These are phyloP conservation scores for Penicillium palitans DNA, from an alignment of 2,329 filamentous ascomycete species.

Conservation along the genomic window DNA sequence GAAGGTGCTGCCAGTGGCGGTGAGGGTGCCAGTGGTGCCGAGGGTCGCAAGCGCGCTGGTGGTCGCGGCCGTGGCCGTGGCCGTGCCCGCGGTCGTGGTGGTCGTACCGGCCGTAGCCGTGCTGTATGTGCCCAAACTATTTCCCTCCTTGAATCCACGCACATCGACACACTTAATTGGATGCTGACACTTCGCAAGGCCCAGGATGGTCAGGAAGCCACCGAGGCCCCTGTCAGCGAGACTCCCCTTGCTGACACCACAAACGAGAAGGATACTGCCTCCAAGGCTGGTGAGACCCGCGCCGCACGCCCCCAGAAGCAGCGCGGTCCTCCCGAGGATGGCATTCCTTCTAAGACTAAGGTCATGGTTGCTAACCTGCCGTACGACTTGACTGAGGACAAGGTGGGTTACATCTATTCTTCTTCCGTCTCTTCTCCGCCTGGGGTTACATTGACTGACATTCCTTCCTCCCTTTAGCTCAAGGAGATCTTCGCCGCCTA, in stretches of 20 bases:
- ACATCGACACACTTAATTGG: neutral
- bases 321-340: constrained; percentile 95
- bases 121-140: constrained; percentile 47
- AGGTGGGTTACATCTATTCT: constrained; percentile 58
- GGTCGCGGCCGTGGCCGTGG: constrained; percentile 63
- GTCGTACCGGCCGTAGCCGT: constrained; percentile 66
- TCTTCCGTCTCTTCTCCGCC: neutral
- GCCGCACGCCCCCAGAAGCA: constrained; percentile 65
- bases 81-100: constrained; percentile 66
- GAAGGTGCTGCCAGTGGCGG: constrained; percentile 70
- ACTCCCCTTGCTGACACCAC: constrained; percentile 62
- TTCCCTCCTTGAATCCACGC: neutral
- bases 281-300: constrained; percentile 45
- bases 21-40: constrained; percentile 71
- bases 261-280: constrained; percentile 37
- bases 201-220: constrained; percentile 30
- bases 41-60: constrained; percentile 60
- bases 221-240: constrained; percentile 45
- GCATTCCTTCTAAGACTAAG: constrained; percentile 98
- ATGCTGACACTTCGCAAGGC: constrained; percentile 14
- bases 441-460: constrained; percentile 27
- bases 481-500: constrained; percentile 96
- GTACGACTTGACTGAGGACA: constrained; percentile 96
- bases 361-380: constrained; percentile 99
- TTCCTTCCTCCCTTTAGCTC: constrained; percentile 59